Evolutionary conservation across 2,329 filamentous ascomycete genomes (phyloP), one percentile per base, ranked within the genome.

Genomic region (Colletotrichum godetiae): DNA sequence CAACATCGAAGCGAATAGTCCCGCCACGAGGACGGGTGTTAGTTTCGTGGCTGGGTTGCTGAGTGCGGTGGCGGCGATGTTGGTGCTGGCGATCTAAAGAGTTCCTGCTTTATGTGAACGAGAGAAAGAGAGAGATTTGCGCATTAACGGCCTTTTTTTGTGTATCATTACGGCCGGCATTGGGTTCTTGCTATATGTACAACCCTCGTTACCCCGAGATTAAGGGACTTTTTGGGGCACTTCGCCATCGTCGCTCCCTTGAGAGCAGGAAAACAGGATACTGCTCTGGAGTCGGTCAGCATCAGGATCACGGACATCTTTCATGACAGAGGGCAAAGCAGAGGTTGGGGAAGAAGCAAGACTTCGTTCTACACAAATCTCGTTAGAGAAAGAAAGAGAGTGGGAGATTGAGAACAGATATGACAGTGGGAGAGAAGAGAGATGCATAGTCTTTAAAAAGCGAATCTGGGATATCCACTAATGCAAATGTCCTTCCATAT

Each of bases 1-100:
- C 24, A 76, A 67, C 52, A 74, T 67, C 11, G 73, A 68, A 4
- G 24, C 67, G 10, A 74, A 75, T n/a, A 74, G 70, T 13, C 72
- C 68, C 12, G 73, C 67, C 22, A 68, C 56, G 13, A 67, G 19
- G 67, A 37, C 42, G 13, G 24, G 61, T 59, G 42, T 24, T 27
- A 56, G 64, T 35, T 5, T 60, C 64, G 37, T 63, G 24, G 70
- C 65, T 53, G 46, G 75, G 27, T 3, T 73, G 22, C 49, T 49
- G 29, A 70, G 68, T n/a, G 63, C 57, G 4, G 68, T 10, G 11
- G 56, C 35, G 7, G 53, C 53, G 5, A 42, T 7, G 42, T 19
- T 73, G 55, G n/a, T 64, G 5, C 52, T 66, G 49, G 67, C 29
- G 11, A n/a, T 73, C 19, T 73, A 27, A 53, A 24, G 12, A 5